phyloP scores from a whole-genome alignment of 1,284 basidiomycete genomes.

The Cryptococcus sp. region DNA sequence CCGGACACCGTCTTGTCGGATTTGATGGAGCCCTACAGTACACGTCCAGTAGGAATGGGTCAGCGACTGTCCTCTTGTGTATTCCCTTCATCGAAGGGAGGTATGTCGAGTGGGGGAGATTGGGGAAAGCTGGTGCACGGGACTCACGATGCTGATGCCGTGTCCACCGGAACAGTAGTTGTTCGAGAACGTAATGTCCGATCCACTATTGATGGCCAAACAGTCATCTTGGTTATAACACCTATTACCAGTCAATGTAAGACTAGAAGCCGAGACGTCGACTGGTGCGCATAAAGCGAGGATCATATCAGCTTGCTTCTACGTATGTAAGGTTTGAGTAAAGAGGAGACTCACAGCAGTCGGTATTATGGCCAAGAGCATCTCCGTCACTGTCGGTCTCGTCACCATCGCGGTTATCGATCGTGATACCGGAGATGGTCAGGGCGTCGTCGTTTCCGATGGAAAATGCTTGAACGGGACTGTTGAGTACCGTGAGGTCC shows the following conservation, averaged over 20 bases:
- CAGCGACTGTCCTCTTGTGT: background rate
- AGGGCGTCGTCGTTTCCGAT: slow-evolving; percentile 6
- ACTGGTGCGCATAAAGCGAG: background rate
- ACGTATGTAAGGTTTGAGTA: background rate
- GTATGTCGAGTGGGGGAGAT: too few relatives aligned
- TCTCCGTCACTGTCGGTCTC: background rate
- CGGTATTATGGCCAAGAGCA: slow-evolving; percentile 3
- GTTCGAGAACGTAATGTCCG: slow-evolving; percentile 8
- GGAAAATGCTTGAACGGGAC: slow-evolving; percentile 7
- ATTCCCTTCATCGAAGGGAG: too few relatives aligned
- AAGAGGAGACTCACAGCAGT: slow-evolving; percentile 6
- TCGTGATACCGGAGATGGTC: slow-evolving; percentile 3
- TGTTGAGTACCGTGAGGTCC: slow-evolving; percentile 6
- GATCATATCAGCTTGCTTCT: background rate
- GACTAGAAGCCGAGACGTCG: slow-evolving; percentile 6
- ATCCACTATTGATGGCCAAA: slow-evolving; percentile 6
- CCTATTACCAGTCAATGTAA: slow-evolving; percentile 1
- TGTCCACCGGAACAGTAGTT: slow-evolving; percentile 7
- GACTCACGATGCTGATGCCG: slow-evolving; percentile 11
- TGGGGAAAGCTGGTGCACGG: background rate
- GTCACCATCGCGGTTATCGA: slow-evolving; percentile 4
- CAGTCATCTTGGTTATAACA: slow-evolving; percentile 12
- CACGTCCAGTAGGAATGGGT: background rate
- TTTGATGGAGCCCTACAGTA: slow-evolving; percentile 9
- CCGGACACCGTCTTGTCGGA: slow-evolving; percentile 4